A percentile compares a stretch with the other conserved stretches of the same genome.
Evolutionary conservation across 139 green algal species (phyloP).

Genomic region (Chlamydomonas incerta): DNA sequence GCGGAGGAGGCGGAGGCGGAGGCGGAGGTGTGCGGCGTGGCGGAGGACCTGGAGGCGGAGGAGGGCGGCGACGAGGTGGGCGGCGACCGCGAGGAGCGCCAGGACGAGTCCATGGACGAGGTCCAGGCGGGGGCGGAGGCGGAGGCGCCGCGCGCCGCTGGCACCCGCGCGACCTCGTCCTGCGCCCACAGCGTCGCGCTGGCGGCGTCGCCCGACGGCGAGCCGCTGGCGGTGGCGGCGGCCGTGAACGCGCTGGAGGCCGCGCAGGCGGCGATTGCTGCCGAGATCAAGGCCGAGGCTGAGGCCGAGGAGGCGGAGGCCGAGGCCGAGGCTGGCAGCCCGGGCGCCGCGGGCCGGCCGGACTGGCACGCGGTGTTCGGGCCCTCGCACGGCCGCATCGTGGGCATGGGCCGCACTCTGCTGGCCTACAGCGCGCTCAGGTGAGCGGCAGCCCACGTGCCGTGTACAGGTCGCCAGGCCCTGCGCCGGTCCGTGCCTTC

Average conservation of each 20-base stretch:
- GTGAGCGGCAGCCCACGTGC: neutral
- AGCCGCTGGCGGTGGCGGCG: too few species aligned
- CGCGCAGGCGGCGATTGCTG: too few species aligned
- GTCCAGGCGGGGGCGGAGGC: neutral
- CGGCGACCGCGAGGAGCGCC: neutral
- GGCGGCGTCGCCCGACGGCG: too few species aligned
- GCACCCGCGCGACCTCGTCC: neutral
- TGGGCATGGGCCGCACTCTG: constrained; percentile 5
- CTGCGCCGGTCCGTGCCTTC: too few species aligned
- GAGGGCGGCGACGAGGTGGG: neutral
- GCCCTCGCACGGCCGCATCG: neutral
- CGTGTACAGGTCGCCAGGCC: too few species aligned
- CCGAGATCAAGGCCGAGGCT: too few species aligned
- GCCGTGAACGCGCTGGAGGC: too few species aligned
- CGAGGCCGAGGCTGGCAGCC: too few species aligned
- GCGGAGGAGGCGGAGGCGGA: neutral
- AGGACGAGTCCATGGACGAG: neutral
- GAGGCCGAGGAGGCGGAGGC: too few species aligned
- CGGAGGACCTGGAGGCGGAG: neutral
- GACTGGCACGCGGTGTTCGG: constrained; percentile 15
- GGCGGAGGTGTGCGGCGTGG: neutral
- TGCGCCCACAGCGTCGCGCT: too few species aligned
- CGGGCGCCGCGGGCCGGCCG: neutral
- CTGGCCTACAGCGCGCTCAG: constrained; percentile 17
- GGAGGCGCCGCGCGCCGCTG: neutral